phyloP scores from a whole-genome alignment of 2,329 filamentous ascomycete species.

The Sporothrix euskadiensis region DNA sequence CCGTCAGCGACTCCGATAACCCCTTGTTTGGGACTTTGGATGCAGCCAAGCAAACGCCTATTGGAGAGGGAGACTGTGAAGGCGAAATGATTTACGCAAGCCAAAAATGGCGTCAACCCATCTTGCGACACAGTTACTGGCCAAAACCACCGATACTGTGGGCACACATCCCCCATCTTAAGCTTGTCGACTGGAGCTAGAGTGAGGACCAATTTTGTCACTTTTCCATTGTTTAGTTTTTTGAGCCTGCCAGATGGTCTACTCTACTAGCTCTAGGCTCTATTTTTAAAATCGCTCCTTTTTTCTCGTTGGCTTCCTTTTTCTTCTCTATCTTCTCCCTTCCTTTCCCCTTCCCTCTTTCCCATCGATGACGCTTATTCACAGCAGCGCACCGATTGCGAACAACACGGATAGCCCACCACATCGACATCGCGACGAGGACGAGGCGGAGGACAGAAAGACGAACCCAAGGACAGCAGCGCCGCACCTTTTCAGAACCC shows the following conservation, averaged over 20 bases:
- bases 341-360: not conserved
- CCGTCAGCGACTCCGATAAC: not conserved
- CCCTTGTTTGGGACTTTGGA: not conserved
- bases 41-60: slow-evolving; percentile 18
- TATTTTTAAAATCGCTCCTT: not conserved
- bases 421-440: not conserved
- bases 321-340: not conserved
- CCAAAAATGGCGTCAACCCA: slow-evolving; percentile 9
- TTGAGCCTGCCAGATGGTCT: not conserved
- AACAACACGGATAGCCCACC: not conserved
- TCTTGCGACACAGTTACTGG: slow-evolving; percentile 4
- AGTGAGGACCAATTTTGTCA: slow-evolving; percentile 9
- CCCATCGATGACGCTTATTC: slow-evolving; percentile 20
- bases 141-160: not conserved
- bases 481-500: not conserved
- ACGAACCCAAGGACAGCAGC: not conserved
- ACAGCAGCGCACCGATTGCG: slow-evolving; percentile 9
- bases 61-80: not conserved
- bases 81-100: not conserved
- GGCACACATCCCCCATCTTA: slow-evolving; percentile 11
- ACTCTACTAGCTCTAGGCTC: not conserved
- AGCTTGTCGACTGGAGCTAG: slow-evolving; percentile 12
- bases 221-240: not conserved
- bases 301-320: not conserved
- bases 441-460: not conserved